These are phyloP conservation scores for Wallacemonas sp. DNA, from an alignment of 208 protist species.

Conservation along the genomic window DNA sequence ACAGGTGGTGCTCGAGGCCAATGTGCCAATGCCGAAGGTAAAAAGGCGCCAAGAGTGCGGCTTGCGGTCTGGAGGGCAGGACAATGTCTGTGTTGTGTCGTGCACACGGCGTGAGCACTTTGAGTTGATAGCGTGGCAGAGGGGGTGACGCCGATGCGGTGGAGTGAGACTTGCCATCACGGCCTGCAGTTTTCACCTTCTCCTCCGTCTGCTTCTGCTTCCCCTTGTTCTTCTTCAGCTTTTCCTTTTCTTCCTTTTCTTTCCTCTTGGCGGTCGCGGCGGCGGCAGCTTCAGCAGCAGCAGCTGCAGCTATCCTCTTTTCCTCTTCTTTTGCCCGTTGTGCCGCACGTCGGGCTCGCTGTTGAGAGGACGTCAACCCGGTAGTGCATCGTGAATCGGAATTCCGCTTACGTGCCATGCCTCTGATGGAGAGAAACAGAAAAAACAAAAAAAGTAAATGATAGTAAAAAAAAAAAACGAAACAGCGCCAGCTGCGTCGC, in stretches of 20 bases:
- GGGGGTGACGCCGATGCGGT: background rate
- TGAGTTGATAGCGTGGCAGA: slow-evolving; percentile 28
- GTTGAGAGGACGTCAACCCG: background rate
- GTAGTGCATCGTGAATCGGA: background rate
- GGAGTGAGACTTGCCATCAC: too few relatives aligned
- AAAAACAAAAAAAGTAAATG: background rate
- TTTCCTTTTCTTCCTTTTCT: background rate
- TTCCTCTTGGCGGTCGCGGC: too few relatives aligned
- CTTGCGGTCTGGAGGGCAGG: slow-evolving; percentile 47
- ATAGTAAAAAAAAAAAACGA: background rate
- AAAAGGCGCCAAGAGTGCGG: slow-evolving; percentile 45
- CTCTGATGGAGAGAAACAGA: background rate
- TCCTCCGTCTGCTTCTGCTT: too few relatives aligned
- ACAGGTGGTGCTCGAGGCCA: slow-evolving; percentile 11
- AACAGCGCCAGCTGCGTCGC: too few relatives aligned
- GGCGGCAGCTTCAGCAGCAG: too few relatives aligned
- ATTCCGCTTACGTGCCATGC: too few relatives aligned
- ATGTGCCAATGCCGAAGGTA: slow-evolving; percentile 29
- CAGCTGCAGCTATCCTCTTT: too few relatives aligned
- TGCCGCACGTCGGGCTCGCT: too few relatives aligned
- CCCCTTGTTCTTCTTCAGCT: too few relatives aligned
- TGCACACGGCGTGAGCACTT: slow-evolving; percentile 59
- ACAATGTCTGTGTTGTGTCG: slow-evolving; percentile 42
- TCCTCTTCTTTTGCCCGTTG: too few relatives aligned
- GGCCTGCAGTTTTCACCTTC: too few relatives aligned